phyloP scores from a whole-genome alignment of 176 grass and related monocot genomes.

The Urochloa ruziziensis region DNA sequence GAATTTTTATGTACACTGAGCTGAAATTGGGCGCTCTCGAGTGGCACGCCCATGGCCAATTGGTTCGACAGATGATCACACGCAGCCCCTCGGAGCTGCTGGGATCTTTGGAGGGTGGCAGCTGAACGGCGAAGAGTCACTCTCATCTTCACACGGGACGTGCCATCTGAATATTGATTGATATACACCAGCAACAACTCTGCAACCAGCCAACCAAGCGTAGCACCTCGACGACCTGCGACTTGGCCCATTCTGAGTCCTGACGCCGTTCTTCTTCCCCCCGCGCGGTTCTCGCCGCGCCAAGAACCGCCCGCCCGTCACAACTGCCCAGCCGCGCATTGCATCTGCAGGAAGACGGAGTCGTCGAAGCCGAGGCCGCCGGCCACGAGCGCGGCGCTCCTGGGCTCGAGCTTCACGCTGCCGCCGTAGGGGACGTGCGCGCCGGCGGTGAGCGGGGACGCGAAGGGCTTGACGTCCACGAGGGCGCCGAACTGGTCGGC shows the following conservation, averaged over 20 bases:
- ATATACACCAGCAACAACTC: background rate
- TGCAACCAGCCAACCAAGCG: background rate
- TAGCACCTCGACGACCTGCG: background rate
- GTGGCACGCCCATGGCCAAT: background rate
- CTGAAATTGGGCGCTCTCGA: slow-evolving; percentile 23
- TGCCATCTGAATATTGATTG: too few relatives aligned
- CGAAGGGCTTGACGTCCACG: slow-evolving; percentile 51
- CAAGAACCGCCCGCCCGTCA: slow-evolving; percentile 27
- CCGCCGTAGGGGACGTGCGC: slow-evolving; percentile 43
- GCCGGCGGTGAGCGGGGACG: background rate
- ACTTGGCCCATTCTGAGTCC: background rate
- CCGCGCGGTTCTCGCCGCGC: background rate
- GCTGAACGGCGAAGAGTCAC: background rate
- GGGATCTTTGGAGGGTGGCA: background rate
- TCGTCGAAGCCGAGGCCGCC: slow-evolving; percentile 20
- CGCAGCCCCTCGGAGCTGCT: background rate
- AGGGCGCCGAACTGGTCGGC: slow-evolving; percentile 42
- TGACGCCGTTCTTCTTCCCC: background rate
- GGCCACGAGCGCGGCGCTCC: slow-evolving; percentile 21
- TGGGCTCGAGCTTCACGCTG: slow-evolving; percentile 58
- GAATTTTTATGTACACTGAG: slow-evolving; percentile 44
- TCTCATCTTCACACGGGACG: background rate
- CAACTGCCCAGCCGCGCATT: slow-evolving; percentile 44
- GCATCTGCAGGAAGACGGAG: slow-evolving; percentile 56
- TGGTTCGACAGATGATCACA: slow-evolving; percentile 25